phyloP scores from a whole-genome alignment of 1,284 basidiomycete genomes.

The Ceratobasidium sp. region DNA sequence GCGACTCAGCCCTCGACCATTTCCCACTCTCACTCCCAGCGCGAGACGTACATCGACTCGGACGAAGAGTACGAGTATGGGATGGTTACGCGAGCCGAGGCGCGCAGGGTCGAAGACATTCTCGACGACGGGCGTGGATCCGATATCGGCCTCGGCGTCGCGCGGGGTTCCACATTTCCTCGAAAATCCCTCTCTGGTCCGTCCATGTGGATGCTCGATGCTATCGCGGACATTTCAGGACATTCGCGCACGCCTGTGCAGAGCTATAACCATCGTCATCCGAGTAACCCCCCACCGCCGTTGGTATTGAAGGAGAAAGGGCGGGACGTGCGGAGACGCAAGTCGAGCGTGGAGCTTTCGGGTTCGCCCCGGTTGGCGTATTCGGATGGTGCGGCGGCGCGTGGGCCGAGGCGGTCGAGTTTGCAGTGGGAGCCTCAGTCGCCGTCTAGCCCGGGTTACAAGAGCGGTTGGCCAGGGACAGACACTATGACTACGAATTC shows the following conservation, averaged over 20 bases:
- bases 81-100: conserved; percentile 45
- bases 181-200: conserved; percentile 32
- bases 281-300: conserved; percentile 21
- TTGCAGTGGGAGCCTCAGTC: conserved; percentile 49
- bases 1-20: too few relatives aligned
- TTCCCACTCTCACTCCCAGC: not conserved
- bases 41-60: conserved; percentile 18
- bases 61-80: conserved; percentile 44
- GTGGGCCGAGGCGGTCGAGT: conserved; percentile 28
- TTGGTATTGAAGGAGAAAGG: conserved; percentile 18
- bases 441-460: conserved; percentile 30
- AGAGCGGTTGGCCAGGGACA: conserved; percentile 19
- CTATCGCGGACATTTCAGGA: conserved; percentile 72
- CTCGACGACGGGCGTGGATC: conserved; percentile 57
- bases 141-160: conserved; percentile 7
- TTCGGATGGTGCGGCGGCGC: not conserved
- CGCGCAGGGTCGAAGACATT: conserved; percentile 58
- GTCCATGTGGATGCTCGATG: conserved; percentile 83
- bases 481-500: not conserved
- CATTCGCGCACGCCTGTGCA: conserved; percentile 24
- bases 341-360: conserved; percentile 36
- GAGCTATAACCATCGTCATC: conserved; percentile 41
- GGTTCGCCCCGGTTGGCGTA: conserved; percentile 7
- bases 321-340: not conserved
- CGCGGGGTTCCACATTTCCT: not conserved